These are phyloP conservation scores for Chrysochromulina parva DNA, from an alignment of 78 protist species.

Conservation along the genomic window DNA sequence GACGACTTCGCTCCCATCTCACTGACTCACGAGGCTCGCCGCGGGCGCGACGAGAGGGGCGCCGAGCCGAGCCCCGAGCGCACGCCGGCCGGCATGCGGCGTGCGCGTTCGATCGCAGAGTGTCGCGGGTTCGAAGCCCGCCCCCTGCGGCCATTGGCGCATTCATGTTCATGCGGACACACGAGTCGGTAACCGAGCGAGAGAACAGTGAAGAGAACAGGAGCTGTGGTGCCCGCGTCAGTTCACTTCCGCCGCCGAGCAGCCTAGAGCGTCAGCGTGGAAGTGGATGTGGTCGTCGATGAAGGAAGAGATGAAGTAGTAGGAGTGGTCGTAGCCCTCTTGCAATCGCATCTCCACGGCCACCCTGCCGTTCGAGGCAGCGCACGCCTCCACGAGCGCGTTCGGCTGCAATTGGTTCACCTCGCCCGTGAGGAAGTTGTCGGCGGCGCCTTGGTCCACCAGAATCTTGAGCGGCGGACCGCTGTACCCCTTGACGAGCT, in stretches of 20 bases:
- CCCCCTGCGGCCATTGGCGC: too few relatives aligned
- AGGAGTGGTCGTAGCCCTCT: slow-evolving; percentile 44
- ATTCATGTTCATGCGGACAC: too few relatives aligned
- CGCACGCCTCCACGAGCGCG: background rate
- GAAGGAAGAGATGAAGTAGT: slow-evolving; percentile 39
- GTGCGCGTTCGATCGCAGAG: too few relatives aligned
- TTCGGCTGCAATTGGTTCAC: background rate
- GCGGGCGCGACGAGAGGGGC: too few relatives aligned
- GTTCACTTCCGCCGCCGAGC: background rate
- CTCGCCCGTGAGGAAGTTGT: background rate
- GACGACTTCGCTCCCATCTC: too few relatives aligned
- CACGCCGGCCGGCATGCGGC: too few relatives aligned
- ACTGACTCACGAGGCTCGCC: too few relatives aligned
- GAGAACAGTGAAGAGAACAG: too few relatives aligned
- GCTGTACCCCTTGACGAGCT: background rate
- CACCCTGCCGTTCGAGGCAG: background rate
- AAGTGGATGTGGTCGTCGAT: slow-evolving; percentile 38
- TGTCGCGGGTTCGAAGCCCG: too few relatives aligned
- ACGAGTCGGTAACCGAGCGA: too few relatives aligned
- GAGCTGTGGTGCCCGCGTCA: too few relatives aligned
- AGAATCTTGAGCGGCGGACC: background rate
- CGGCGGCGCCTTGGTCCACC: background rate
- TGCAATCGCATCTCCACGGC: slow-evolving; percentile 11
- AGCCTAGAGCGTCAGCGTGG: slow-evolving; percentile 21
- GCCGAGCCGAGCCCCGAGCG: too few relatives aligned